phyloP scores from a whole-genome alignment of 441 rosid species.

The Corymbia calophylla region DNA sequence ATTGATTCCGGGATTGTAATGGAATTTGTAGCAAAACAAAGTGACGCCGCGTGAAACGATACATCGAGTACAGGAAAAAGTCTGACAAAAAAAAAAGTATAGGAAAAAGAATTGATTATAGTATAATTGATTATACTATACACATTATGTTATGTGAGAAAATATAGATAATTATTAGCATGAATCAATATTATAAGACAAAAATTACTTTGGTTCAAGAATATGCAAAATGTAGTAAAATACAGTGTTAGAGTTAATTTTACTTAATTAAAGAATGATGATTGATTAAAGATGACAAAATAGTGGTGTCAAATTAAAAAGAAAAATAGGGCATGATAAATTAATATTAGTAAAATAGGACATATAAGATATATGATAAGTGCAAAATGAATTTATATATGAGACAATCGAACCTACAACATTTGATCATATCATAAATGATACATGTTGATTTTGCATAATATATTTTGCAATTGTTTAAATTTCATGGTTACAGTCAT shows the following conservation, averaged over 20 bases:
- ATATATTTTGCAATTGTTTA: neutral
- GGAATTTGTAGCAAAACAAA: neutral
- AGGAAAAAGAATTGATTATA: neutral
- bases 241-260: neutral
- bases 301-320: neutral
- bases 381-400: neutral
- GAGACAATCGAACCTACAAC: neutral
- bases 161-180: neutral
- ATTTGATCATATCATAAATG: neutral
- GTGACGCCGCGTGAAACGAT: neutral
- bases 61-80: no score
- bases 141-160: neutral
- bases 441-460: neutral
- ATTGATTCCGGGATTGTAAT: neutral
- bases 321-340: neutral
- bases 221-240: neutral
- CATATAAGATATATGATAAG: neutral
- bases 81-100: neutral
- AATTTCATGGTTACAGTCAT: neutral
- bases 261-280: neutral
- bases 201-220: neutral
- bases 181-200: neutral
- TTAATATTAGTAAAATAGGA: neutral
- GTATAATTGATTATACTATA: neutral
- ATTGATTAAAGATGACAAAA: neutral